phyloP scores from a whole-genome alignment of 768 basidiomycete species.

The Collybia mongolica region DNA sequence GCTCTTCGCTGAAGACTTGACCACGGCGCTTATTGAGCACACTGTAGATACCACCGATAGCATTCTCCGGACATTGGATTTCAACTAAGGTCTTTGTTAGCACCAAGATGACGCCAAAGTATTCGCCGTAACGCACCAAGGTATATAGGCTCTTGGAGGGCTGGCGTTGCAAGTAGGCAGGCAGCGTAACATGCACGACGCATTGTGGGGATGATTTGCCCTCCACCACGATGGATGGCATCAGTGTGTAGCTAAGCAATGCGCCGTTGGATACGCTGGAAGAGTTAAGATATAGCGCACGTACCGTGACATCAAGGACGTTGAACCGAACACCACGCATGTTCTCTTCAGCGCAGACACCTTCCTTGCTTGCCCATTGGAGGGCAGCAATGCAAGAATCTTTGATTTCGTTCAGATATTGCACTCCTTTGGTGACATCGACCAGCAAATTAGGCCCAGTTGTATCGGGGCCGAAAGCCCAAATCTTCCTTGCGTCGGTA shows the following conservation, averaged over 20 bases:
- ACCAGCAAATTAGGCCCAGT: constrained; percentile 96
- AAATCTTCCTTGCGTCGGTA: constrained; percentile 98
- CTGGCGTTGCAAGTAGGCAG: constrained; percentile 86
- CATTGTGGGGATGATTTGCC: constrained; percentile 97
- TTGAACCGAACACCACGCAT: constrained; percentile 99
- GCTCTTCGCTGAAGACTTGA: constrained; percentile 98
- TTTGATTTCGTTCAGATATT: constrained; percentile 99
- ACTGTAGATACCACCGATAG: constrained; percentile 97
- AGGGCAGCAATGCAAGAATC: constrained; percentile 98
- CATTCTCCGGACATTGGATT: constrained; percentile 97
- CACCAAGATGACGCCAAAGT: background rate
- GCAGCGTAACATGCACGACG: constrained; percentile 97
- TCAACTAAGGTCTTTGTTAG: constrained; percentile 58
- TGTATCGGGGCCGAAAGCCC: constrained; percentile 99
- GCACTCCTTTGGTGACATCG: constrained; percentile 98
- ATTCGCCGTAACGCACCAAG: constrained; percentile 51
- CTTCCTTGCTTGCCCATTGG: constrained; percentile 99
- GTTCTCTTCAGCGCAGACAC: constrained; percentile 94
- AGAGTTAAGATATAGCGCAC: constrained; percentile 19
- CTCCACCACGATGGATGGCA: constrained; percentile 99
- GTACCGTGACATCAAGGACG: constrained; percentile 90
- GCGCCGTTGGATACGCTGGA: background rate
- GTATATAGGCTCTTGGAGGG: constrained; percentile 95
- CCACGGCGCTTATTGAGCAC: constrained; percentile 95
- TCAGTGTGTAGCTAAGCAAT: constrained; percentile 82